These are phyloP conservation scores for Bruguiera parviflora DNA, from an alignment of 345 rosid genomes.

Conservation along the genomic window DNA sequence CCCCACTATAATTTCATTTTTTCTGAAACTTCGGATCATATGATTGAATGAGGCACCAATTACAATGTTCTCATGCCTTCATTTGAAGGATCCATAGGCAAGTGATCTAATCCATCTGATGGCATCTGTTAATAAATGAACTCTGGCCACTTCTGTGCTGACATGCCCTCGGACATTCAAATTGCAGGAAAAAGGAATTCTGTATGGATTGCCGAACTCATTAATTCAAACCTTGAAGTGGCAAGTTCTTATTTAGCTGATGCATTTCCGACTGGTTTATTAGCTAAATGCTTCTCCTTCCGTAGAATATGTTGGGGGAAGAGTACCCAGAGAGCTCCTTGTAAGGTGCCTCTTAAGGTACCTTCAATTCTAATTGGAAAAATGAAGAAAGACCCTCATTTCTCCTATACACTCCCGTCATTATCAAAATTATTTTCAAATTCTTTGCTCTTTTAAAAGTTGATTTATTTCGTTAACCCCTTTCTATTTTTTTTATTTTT, in stretches of 20 bases:
- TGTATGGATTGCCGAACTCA: slow-evolving; percentile 70
- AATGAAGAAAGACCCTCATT: too few relatives aligned
- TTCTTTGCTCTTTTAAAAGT: background rate
- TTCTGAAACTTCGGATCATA: slow-evolving; percentile 38
- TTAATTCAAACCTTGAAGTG: slow-evolving; percentile 54
- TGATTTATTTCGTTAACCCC: slow-evolving; percentile 15
- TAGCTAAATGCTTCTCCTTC: slow-evolving; percentile 56
- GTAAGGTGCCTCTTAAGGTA: slow-evolving; percentile 47
- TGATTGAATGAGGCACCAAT: slow-evolving; percentile 42
- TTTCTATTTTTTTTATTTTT: slow-evolving; percentile 7
- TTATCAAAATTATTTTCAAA: background rate
- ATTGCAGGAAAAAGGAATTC: slow-evolving; percentile 82
- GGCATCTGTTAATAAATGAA: slow-evolving; percentile 81
- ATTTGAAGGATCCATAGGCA: slow-evolving; percentile 73
- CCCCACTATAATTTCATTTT: slow-evolving; percentile 42
- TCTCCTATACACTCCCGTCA: too few relatives aligned
- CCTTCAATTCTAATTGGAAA: too few relatives aligned
- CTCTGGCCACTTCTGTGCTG: slow-evolving; percentile 20
- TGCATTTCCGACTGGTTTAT: slow-evolving; percentile 43
- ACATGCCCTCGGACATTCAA: slow-evolving; percentile 12
- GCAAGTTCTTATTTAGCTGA: slow-evolving; percentile 34
- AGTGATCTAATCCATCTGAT: slow-evolving; percentile 69
- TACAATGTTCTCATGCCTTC: slow-evolving; percentile 59
- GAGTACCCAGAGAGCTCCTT: slow-evolving; percentile 76
- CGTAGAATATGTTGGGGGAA: slow-evolving; percentile 93